Evolutionary conservation across 352 stramenopile genomes (phyloP).

Genomic region (Globisporangium parvum): DNA sequence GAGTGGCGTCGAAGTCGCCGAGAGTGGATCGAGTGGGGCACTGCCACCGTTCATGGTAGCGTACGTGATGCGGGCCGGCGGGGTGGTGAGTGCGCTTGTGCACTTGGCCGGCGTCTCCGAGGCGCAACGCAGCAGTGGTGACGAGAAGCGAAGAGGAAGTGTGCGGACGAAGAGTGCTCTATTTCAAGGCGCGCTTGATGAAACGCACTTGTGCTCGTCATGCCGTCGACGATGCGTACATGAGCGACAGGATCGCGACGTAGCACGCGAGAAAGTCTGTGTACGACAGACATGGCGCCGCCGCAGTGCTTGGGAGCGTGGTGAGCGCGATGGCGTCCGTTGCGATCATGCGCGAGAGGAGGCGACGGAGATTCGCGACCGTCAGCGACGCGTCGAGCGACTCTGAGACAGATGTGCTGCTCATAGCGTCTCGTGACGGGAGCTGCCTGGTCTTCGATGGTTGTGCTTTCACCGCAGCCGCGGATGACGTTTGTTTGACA

Average conservation of each 20-base stretch:
- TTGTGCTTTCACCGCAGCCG: not conserved
- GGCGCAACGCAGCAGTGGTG: no score
- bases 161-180: no score
- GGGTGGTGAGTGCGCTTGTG: no score
- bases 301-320: slow-evolving; percentile 22
- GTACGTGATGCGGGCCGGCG: no score
- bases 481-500: slow-evolving; percentile 6
- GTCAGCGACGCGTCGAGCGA: slow-evolving; percentile 4
- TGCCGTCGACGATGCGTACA: slow-evolving; percentile 9
- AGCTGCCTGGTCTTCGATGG: not conserved
- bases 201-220: not conserved
- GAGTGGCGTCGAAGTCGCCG: no score
- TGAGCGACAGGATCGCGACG: slow-evolving; percentile 33
- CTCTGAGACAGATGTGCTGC: not conserved
- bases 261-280: slow-evolving; percentile 65
- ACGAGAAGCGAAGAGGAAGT: no score
- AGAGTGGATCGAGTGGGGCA: not conserved
- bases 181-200: not conserved
- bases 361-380: slow-evolving; percentile 27
- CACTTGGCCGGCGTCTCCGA: no score
- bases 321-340: slow-evolving; percentile 22
- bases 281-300: slow-evolving; percentile 42
- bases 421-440: not conserved
- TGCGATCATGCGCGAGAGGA: slow-evolving; percentile 37
- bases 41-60: not conserved